Conservation (phyloP, 345 rosid genomes). For the Viola odorata region DNA sequence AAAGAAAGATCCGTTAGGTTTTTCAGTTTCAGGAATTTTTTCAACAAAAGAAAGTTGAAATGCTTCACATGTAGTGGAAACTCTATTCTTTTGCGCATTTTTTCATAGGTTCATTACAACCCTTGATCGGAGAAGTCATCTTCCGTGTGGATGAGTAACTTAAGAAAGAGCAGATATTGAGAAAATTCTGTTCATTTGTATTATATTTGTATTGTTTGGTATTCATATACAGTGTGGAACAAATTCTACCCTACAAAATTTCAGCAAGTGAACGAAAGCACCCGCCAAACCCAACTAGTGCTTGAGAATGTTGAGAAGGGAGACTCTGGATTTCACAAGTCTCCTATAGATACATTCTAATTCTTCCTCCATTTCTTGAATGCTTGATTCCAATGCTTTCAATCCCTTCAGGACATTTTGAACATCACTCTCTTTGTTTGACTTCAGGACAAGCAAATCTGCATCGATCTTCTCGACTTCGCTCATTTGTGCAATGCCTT, state of each 20-base stretch:
- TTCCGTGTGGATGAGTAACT: no score
- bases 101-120: no score
- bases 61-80: no score
- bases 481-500: no score
- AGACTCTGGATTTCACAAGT: neutral
- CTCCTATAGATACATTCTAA: neutral
- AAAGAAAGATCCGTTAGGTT: no score
- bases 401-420: neutral
- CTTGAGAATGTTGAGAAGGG: neutral
- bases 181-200: neutral
- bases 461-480: conserved; percentile 2
- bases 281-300: neutral
- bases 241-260: neutral
- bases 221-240: neutral
- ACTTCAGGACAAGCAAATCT: conserved; percentile 5
- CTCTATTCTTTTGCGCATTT: no score
- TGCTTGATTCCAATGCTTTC: neutral
- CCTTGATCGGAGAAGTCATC: no score
- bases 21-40: no score
- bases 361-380: neutral
- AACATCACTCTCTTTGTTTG: neutral
- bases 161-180: no score
- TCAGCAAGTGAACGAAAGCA: neutral
- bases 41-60: no score
- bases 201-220: neutral